A percentile compares a stretch with the other conserved stretches of the same genome.
These are phyloP conservation scores for Didymosphaeria variabile DNA, from an alignment of 2,329 filamentous ascomycete species.

Conservation along the genomic window DNA sequence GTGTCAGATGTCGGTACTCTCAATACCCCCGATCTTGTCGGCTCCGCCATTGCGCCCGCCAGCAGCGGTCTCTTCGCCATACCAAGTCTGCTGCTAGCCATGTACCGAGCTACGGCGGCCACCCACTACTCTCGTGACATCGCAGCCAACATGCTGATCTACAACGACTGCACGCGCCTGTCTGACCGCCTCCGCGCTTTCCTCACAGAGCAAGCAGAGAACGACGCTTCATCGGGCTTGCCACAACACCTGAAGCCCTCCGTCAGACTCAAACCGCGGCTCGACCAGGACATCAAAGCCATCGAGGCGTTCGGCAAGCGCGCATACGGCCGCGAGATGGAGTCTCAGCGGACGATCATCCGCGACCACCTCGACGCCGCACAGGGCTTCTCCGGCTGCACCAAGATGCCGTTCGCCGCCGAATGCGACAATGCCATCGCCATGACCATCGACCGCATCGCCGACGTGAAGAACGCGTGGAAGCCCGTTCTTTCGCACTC, in stretches of 20 bases:
- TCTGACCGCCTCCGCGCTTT: conserved; percentile 63
- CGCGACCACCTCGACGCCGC: conserved; percentile 70
- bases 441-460: conserved; percentile 66
- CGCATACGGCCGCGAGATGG: conserved; percentile 71
- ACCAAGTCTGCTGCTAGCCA: conserved; percentile 76
- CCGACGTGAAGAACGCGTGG: conserved; percentile 66
- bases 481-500: conserved; percentile 66
- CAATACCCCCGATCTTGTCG: conserved; percentile 57
- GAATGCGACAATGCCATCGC: conserved; percentile 69
- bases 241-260: conserved; percentile 44
- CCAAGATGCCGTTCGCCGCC: conserved; percentile 64
- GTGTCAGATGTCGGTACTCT: conserved; percentile 61
- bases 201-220: conserved; percentile 54
- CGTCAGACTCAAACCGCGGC: conserved; percentile 55
- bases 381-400: conserved; percentile 69
- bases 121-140: conserved; percentile 73
- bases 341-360: conserved; percentile 69
- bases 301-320: conserved; percentile 68
- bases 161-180: conserved; percentile 70
- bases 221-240: conserved; percentile 41
- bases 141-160: conserved; percentile 69
- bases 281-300: conserved; percentile 64
- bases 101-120: conserved; percentile 80
- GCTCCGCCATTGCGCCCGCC: conserved; percentile 70
- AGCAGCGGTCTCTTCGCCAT: conserved; percentile 75